Evolutionary conservation across 148 eudicot genomes (phyloP).

Genomic region (Chenopodium berlandieri): DNA sequence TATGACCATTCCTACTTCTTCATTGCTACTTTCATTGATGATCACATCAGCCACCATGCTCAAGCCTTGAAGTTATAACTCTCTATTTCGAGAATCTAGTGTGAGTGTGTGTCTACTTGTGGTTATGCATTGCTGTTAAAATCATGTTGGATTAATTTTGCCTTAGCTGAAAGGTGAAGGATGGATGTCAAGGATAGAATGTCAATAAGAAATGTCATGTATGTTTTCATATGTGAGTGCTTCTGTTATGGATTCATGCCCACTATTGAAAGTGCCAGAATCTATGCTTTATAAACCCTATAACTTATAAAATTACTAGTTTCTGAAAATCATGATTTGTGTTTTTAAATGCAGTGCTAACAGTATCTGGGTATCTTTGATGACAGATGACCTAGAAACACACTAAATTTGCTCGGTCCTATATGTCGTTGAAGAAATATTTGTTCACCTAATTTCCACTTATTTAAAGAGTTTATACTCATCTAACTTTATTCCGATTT

Average conservation of each 20-base stretch:
- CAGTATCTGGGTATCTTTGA: no score
- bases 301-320: no score
- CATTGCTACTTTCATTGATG: slow-evolving; percentile 88
- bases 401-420: no score
- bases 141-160: background rate
- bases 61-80: slow-evolving; percentile 73
- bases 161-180: background rate
- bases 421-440: no score
- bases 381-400: no score
- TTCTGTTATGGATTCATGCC: background rate
- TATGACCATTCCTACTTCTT: slow-evolving; percentile 95
- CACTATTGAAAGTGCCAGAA: no score
- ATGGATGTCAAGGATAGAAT: slow-evolving; percentile 12
- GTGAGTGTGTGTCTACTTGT: background rate
- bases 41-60: slow-evolving; percentile 94
- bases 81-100: slow-evolving; percentile 18
- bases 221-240: background rate
- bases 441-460: no score
- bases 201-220: slow-evolving; percentile 15
- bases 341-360: no score
- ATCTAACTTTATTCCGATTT: no score
- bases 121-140: background rate
- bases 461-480: no score
- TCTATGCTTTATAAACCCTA: no score
- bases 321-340: no score